Percentiles rank a stretch among this genome's conserved stretches.
phyloP scores from a whole-genome alignment of 129 eudicot genomes.

The Helichrysum umbraculigerum region DNA sequence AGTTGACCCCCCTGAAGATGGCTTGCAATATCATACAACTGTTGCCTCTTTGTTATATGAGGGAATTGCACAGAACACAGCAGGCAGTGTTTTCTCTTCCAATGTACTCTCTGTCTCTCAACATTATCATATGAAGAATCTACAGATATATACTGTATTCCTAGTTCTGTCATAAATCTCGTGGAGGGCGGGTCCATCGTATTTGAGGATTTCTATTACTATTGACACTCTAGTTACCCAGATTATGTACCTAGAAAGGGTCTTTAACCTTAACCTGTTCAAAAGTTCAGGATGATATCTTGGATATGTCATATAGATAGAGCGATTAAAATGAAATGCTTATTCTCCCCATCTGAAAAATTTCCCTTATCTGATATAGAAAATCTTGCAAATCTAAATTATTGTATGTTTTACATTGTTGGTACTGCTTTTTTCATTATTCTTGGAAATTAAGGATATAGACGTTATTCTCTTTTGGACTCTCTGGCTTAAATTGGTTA shows the following conservation, averaged over 20 bases:
- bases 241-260: too few relatives aligned
- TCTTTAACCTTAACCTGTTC: too few relatives aligned
- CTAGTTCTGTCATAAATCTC: neutral
- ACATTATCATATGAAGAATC: neutral
- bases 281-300: too few relatives aligned
- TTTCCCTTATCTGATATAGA: neutral
- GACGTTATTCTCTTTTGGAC: neutral
- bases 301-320: too few relatives aligned
- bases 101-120: slow-evolving; percentile 44
- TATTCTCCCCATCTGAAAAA: neutral
- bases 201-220: too few relatives aligned
- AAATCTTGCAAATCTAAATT: neutral
- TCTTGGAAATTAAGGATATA: neutral
- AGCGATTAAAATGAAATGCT: too few relatives aligned
- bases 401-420: neutral
- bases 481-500: neutral
- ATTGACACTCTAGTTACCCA: too few relatives aligned
- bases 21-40: slow-evolving; percentile 43
- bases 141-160: neutral
- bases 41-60: slow-evolving; percentile 68
- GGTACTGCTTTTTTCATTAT: neutral
- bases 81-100: slow-evolving; percentile 79
- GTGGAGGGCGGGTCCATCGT: too few relatives aligned
- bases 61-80: slow-evolving; percentile 76
- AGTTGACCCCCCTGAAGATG: slow-evolving; percentile 62